phyloP scores from a whole-genome alignment of 805 yeast species.

The Myxozyma mucilagina region DNA sequence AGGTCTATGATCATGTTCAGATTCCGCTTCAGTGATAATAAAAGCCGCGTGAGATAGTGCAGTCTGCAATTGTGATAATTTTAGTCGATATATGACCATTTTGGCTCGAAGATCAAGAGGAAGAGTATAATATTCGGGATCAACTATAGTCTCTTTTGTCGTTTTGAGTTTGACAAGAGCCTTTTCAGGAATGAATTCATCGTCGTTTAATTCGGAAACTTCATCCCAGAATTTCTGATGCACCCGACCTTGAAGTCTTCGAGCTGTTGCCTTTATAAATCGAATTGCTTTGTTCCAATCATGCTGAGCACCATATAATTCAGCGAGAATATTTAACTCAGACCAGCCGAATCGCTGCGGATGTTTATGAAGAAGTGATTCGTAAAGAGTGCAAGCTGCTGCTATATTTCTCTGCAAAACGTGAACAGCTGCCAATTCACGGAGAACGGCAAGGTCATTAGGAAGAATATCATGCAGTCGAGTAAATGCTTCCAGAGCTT shows the following conservation, averaged over 20 bases:
- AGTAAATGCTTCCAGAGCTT: conserved; percentile 70
- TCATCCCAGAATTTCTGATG: conserved; percentile 69
- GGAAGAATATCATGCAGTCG: conserved; percentile 60
- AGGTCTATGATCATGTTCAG: conserved; percentile 41
- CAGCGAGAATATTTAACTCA: conserved; percentile 79
- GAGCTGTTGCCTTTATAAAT: conserved; percentile 65
- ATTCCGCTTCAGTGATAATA: conserved; percentile 17
- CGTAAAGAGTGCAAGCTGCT: conserved; percentile 36
- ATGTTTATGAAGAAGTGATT: conserved; percentile 31
- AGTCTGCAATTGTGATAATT: conserved; percentile 62
- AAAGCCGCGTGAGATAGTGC: conserved; percentile 64
- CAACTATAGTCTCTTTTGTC: conserved; percentile 39
- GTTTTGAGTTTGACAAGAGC: conserved; percentile 30
- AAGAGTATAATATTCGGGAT: conserved; percentile 44
- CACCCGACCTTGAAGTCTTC: conserved; percentile 79
- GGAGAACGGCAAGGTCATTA: conserved; percentile 55
- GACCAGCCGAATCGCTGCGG: conserved; percentile 71
- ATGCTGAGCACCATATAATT: conserved; percentile 68
- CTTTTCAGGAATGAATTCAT: conserved; percentile 28
- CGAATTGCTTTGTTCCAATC: conserved; percentile 65
- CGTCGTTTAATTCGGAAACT: conserved; percentile 63
- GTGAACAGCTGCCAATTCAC: conserved; percentile 55
- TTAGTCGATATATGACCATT: conserved; percentile 71
- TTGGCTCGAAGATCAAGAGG: conserved; percentile 89
- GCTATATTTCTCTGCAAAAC: conserved; percentile 37